A percentile compares a stretch with the other conserved stretches of the same genome.
These are phyloP conservation scores for Hypomyces perniciosus DNA, from an alignment of 2,329 filamentous ascomycete genomes.

Conservation along the genomic window DNA sequence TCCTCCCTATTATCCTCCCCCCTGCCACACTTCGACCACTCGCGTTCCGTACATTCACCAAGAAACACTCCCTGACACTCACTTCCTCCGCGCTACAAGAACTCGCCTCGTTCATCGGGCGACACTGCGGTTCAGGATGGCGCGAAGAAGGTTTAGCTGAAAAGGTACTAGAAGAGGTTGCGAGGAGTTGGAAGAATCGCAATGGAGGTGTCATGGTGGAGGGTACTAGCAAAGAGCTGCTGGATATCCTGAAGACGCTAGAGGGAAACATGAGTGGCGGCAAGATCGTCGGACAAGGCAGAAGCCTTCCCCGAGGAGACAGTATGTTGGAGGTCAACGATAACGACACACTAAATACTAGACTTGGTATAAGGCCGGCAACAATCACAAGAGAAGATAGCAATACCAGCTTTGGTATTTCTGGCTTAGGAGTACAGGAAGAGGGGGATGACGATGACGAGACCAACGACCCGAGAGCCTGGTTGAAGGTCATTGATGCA, in stretches of 20 bases:
- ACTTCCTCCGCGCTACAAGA: slow-evolving; percentile 80
- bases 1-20: slow-evolving; percentile 84
- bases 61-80: slow-evolving; percentile 92
- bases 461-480: slow-evolving; percentile 65
- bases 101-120: slow-evolving; percentile 82
- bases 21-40: slow-evolving; percentile 81
- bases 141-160: slow-evolving; percentile 91
- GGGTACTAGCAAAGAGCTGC: slow-evolving; percentile 67
- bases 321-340: slow-evolving; percentile 57
- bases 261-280: slow-evolving; percentile 90
- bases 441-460: slow-evolving; percentile 54
- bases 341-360: slow-evolving; percentile 47
- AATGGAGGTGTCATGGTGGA: slow-evolving; percentile 90
- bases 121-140: slow-evolving; percentile 94
- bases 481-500: slow-evolving; percentile 77
- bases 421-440: slow-evolving; percentile 45
- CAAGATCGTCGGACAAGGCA: slow-evolving; percentile 48
- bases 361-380: slow-evolving; percentile 46
- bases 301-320: slow-evolving; percentile 50
- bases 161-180: slow-evolving; percentile 84
- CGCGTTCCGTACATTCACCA: slow-evolving; percentile 92
- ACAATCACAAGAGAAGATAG: slow-evolving; percentile 52
- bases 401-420: slow-evolving; percentile 59
- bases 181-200: slow-evolving; percentile 83
- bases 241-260: slow-evolving; percentile 73